A percentile compares a stretch with the other conserved stretches of the same genome.
These are phyloP conservation scores for Nematocida major DNA, from an alignment of 371 early-diverging fungal species.

Conservation along the genomic window DNA sequence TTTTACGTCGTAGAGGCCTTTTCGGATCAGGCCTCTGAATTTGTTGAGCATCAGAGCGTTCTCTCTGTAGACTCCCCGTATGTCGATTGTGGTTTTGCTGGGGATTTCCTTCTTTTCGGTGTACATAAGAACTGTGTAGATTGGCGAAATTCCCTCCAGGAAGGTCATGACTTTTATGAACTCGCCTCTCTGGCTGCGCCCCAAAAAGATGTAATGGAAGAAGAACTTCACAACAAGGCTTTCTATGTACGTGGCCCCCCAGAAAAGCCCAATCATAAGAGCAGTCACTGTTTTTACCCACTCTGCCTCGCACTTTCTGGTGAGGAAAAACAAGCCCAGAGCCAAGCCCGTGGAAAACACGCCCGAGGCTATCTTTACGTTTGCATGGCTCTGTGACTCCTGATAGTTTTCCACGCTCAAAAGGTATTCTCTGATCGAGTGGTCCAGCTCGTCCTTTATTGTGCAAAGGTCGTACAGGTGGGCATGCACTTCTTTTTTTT, in stretches of 20 bases:
- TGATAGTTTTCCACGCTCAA: neutral
- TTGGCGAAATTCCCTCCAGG: neutral
- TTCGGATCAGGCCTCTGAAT: neutral
- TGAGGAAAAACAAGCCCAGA: neutral
- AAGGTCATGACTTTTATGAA: conserved; percentile 15
- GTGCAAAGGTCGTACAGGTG: conserved; percentile 13
- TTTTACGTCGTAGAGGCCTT: neutral
- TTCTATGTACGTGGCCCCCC: neutral
- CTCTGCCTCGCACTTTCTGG: neutral
- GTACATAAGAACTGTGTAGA: conserved; percentile 32
- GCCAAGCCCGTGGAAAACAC: neutral
- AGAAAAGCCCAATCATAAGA: neutral
- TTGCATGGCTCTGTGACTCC: neutral
- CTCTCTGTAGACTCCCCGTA: neutral
- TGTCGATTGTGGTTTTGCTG: neutral
- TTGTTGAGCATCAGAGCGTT: neutral
- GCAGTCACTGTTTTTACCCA: neutral
- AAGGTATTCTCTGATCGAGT: neutral
- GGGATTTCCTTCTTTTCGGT: conserved; percentile 31
- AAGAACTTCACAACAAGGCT: neutral
- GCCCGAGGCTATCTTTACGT: conserved; percentile 2
- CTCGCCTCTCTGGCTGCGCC: neutral
- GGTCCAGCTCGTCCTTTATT: conserved; percentile 24
- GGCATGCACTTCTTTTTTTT: neutral
- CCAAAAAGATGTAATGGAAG: conserved; percentile 24